Evolutionary conservation across 495 filamentous ascomycete genomes (phyloP), one percentile per base, ranked within the genome.

Genomic region (Trypethelium eluteriae): DNA sequence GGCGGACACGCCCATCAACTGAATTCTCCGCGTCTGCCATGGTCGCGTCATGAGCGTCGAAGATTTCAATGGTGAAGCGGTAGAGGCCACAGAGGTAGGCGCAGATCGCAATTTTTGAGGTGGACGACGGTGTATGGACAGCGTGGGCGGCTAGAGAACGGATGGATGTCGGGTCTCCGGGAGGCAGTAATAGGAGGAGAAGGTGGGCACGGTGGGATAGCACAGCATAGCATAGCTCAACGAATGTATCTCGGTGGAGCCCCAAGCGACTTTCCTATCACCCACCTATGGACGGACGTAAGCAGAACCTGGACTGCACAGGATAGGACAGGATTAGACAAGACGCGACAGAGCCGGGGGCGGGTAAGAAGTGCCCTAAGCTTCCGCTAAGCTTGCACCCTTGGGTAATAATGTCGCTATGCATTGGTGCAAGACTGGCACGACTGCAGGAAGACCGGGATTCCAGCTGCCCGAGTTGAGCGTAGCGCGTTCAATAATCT

Each of bases 101-200:
- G 32, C 53, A 59, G 53, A 59, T 34, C 53, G 25, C 32, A 59
- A 59, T 34, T 10, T 59, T 59, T 59, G 53, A n/a, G 18, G 3
- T 3, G 14, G 5, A 1, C 11, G 11, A n/a, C 11, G 7, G 53
- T 36, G 53, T 18, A 36, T 35, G 53, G 36, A 34, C 53, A 59
- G 53, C 7, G 34, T 18, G 11, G 53, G 53, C 53, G 53, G 53
- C 53, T 59, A 59, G 32, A 36, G 25, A 25, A 25, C 25, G 25
- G 25, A 25, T 25, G 25, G 25, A 25, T 25, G 25, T 25, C 25
- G 25, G 25, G 25, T 25, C 25, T 25, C 25, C 25, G 53, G 18
- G 18, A 6, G 53, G 7, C 25, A 59, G 25, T 11, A 7, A 3
- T 4, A 18, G 6, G 11, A 10, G 25, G 3, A 5, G 53, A 18